phyloP scores from a whole-genome alignment of 495 filamentous ascomycete species.

The Trichoderma reesei region DNA sequence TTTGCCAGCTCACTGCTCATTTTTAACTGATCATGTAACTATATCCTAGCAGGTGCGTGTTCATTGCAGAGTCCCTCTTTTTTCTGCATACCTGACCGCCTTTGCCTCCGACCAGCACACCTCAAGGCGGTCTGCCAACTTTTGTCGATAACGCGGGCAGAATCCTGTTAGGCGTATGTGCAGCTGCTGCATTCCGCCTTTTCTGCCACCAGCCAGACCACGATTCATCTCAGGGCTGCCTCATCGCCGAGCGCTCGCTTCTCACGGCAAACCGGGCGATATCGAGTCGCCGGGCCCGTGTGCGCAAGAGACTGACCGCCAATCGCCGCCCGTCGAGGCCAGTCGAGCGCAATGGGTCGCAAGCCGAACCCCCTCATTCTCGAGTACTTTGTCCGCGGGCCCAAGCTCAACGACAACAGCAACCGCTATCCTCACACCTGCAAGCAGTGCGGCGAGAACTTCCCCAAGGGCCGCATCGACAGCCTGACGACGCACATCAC shows the following conservation, averaged over 20 bases:
- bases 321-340: background rate
- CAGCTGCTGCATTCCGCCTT: background rate
- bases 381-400: constrained; percentile 73
- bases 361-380: constrained; percentile 73
- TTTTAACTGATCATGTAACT: too few relatives aligned
- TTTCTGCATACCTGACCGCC: constrained; percentile 2
- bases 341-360: constrained; percentile 52
- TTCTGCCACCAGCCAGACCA: background rate
- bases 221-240: background rate
- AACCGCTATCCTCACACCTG: constrained; percentile 85
- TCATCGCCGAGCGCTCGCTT: too few relatives aligned
- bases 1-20: too few relatives aligned
- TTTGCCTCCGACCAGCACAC: background rate
- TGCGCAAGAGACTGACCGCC: background rate
- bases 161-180: background rate
- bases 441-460: constrained; percentile 74
- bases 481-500: constrained; percentile 66
- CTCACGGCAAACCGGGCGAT: background rate
- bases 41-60: too few relatives aligned
- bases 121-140: background rate
- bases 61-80: background rate
- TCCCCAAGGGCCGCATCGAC: constrained; percentile 77
- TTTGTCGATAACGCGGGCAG: constrained; percentile 4
- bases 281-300: background rate
- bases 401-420: constrained; percentile 71